Base-by-base conservation (phyloP, 1,284 basidiomycete species). In the Cerrena zonata region DNA sequence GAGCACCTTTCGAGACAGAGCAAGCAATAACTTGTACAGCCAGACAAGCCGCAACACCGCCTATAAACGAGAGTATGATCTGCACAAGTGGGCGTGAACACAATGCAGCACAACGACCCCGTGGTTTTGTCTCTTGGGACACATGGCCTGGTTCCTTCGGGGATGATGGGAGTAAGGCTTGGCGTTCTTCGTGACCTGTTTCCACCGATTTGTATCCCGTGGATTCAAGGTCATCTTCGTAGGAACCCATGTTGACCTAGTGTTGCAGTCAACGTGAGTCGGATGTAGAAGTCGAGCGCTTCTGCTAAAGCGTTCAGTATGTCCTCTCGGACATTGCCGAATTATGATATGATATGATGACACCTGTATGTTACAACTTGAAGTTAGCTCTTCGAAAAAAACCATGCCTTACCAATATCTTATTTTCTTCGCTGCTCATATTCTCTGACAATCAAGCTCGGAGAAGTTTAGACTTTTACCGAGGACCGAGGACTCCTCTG, bases 11-110 rank as follows among this genome's bases (percentile, higher is more conserved):
- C n/a, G 69, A 71, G 10, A 64, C 49, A 4, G 68, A 66, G 52
- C 68, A 73, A 26, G 75, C 54, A 4, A 71, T 61, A 54, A 68
- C 68, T 55, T 79, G 75, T 2, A 64, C 65, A 12, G 71, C 44
- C 25, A 75, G 50, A 56, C 72, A 76, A 3, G 72, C 69, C 2
- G 75, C 37, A n/a, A 70, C 60, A 2, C 79, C 79, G 19, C 67
- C 62, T 15, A 72, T 55, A 55, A 80, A 81, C 0, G 78, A 69
- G 2, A 66, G 50, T 5, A 64, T 50, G n/a, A 78, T 56, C 49
- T 76, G 71, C 18, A 69, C 52, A 27, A 57, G 56, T 12, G 63
- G 55, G 51, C 51, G 50, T 45, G 38, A 47, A 36, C 34, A 18
- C 44, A 18, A 23, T 38, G 54, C 53, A 54, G 30, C 11, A 48